A percentile compares a stretch with the other conserved stretches of the same genome.
These are phyloP conservation scores for Klebsormidium nitens DNA, from an alignment of 139 green algal genomes.

Conservation along the genomic window DNA sequence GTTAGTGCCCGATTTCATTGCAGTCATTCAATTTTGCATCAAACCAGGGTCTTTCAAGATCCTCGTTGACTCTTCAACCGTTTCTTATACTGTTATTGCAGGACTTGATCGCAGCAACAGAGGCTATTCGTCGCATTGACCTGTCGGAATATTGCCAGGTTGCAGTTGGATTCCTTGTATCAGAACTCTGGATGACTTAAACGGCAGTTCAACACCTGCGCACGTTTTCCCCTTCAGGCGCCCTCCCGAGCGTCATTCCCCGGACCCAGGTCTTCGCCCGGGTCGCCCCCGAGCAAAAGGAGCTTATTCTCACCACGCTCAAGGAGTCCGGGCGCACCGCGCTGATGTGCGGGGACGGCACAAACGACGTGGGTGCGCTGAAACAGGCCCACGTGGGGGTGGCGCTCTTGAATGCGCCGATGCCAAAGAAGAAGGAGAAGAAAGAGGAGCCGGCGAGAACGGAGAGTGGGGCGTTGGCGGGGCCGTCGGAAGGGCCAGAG, in stretches of 20 bases:
- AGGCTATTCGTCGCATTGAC: too few species aligned
- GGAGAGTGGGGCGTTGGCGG: neutral
- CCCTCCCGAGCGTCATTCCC: neutral
- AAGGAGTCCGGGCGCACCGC: slow-evolving; percentile 57
- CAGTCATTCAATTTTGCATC: too few species aligned
- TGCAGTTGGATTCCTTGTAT: too few species aligned
- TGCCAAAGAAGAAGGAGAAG: slow-evolving; percentile 7
- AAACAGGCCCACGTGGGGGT: slow-evolving; percentile 62
- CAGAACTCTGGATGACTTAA: too few species aligned
- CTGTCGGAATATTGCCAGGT: too few species aligned
- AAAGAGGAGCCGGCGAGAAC: neutral
- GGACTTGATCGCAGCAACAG: too few species aligned
- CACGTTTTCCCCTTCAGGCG: neutral
- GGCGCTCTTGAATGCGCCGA: slow-evolving; percentile 39
- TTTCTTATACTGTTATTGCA: too few species aligned
- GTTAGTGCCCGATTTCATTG: too few species aligned
- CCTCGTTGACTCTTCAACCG: too few species aligned
- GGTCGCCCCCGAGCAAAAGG: slow-evolving; percentile 86
- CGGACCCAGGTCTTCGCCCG: slow-evolving; percentile 42
- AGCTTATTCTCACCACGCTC: slow-evolving; percentile 84
- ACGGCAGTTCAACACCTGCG: too few species aligned
- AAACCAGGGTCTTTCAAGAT: too few species aligned
- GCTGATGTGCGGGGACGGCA: slow-evolving; percentile 97
- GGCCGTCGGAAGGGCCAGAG: too few species aligned
- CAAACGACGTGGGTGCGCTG: slow-evolving; percentile 95